Base-by-base conservation (phyloP, 305 asterid genomes). In the Salvia sclarea region DNA sequence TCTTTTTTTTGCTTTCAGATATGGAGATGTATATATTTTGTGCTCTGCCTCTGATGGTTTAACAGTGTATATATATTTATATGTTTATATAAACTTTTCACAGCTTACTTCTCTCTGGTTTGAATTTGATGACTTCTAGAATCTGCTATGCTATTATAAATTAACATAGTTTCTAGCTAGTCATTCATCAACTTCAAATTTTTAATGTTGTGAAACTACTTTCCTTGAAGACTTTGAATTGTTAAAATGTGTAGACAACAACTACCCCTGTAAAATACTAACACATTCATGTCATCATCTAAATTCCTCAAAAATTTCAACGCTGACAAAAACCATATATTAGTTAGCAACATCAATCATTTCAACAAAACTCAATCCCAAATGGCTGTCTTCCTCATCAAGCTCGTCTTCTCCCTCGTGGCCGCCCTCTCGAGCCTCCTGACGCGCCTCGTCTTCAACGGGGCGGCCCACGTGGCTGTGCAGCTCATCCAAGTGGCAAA, bases 371-470 rank as follows among this genome's bases (percentile, higher is more conserved):
- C 22, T 67, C 43, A 8, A 1, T 60, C 28, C 58, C 14, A 61
- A 64, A 89, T 87, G 95, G 77, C 73, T 2, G 71, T 85, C 52
- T 40, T 87, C 76, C 79, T 87, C 62, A 64, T 87, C 33, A 87
- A 87, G 69, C 52, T 78, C 60, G 16, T 85, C 18, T 78, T 82
- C 78, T 64, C 74, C 48, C 18, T 56, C 31, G 0, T 82, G 8
- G 65, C 61, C 50, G 18, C 59, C 17, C 17, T 82, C 8, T 70
- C 75, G 1, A 79, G 78, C 66, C 16, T 84, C 8, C 5, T 78
- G 9, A 76, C 84, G 1, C 69, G 83, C n/a, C 44, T 82, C 25
- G 25, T 87, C 72, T 82, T 85, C 72, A 69, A 72, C 2, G 17
- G 75, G 0, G 66, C 76, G 3, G 85, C 88, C 45, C 83, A 69